Percentiles rank a stretch among this genome's conserved stretches.
Evolutionary conservation across 768 basidiomycete species (phyloP).

Genomic region (Tulasnella sp.): DNA sequence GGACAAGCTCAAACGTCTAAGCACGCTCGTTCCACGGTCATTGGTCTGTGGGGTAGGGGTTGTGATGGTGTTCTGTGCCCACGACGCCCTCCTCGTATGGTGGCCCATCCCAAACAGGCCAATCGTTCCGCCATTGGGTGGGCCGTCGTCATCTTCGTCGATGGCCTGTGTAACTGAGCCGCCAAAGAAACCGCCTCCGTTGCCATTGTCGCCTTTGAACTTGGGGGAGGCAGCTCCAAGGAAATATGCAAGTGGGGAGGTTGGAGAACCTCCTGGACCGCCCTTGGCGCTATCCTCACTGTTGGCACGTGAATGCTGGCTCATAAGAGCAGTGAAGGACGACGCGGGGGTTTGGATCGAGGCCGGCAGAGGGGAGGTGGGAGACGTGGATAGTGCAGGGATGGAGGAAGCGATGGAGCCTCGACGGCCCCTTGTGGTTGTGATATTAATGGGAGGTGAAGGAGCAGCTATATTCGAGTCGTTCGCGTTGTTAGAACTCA

Average conservation of each 20-base stretch:
- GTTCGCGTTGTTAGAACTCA: too few relatives aligned
- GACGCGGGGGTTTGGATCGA: slow-evolving; percentile 12
- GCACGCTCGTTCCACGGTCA: slow-evolving; percentile 9
- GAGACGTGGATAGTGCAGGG: slow-evolving; percentile 11
- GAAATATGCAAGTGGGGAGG: slow-evolving; percentile 14
- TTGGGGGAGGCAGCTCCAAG: slow-evolving; percentile 6
- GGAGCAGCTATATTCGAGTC: too few relatives aligned
- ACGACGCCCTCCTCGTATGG: slow-evolving; percentile 5
- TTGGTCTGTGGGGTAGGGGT: not conserved
- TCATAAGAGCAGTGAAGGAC: not conserved
- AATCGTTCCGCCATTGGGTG: not conserved
- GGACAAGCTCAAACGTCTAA: slow-evolving; percentile 12
- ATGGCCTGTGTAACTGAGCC: not conserved
- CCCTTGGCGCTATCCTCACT: not conserved
- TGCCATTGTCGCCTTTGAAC: not conserved
- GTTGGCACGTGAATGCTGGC: not conserved
- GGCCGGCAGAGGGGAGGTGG: slow-evolving; percentile 1
- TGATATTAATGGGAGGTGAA: too few relatives aligned
- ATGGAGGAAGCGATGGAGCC: slow-evolving; percentile 6
- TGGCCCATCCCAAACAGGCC: slow-evolving; percentile 4
- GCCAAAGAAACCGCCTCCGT: not conserved
- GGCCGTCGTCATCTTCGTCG: slow-evolving; percentile 10
- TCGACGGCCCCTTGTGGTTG: not conserved
- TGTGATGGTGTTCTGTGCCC: not conserved
- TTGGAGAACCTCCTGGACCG: slow-evolving; percentile 5